Conservation (phyloP, 116 monocot genomes). For the Cymodocea nodosa region DNA sequence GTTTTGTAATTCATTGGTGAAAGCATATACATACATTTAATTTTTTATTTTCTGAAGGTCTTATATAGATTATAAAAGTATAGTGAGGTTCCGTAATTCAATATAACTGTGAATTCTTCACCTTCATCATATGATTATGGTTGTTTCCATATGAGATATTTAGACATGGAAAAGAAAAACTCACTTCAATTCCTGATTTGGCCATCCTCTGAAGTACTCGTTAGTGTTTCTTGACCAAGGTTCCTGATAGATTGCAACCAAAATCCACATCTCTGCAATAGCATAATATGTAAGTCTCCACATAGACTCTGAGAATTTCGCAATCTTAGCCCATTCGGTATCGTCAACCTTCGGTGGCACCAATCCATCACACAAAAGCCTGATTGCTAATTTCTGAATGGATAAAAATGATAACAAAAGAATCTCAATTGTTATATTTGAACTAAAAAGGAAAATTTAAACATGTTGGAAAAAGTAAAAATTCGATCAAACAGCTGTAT, state of each 20-base stretch:
- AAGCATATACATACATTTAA: too few relatives aligned
- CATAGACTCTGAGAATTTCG: slow-evolving; percentile 67
- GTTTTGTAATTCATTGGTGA: too few relatives aligned
- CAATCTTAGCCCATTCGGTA: slow-evolving; percentile 36
- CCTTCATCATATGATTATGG: too few relatives aligned
- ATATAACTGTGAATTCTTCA: too few relatives aligned
- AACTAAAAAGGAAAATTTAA: not conserved
- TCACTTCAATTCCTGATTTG: slow-evolving; percentile 67
- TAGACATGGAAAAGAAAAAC: too few relatives aligned
- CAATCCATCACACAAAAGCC: slow-evolving; percentile 18
- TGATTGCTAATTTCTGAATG: slow-evolving; percentile 31
- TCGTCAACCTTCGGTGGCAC: slow-evolving; percentile 24
- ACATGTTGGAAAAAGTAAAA: too few relatives aligned
- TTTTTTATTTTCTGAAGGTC: too few relatives aligned
- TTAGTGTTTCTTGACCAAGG: slow-evolving; percentile 50
- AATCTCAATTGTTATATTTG: too few relatives aligned
- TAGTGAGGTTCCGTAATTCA: too few relatives aligned
- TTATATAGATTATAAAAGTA: too few relatives aligned
- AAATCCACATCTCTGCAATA: slow-evolving; percentile 42
- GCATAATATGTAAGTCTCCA: slow-evolving; percentile 81
- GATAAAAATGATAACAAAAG: not conserved
- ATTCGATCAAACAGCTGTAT: too few relatives aligned
- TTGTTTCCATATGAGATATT: too few relatives aligned
- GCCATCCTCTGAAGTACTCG: slow-evolving; percentile 73
- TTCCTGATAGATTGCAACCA: slow-evolving; percentile 41